Conservation (phyloP, 441 rosid species). For the Rhodomyrtus psidioides region DNA sequence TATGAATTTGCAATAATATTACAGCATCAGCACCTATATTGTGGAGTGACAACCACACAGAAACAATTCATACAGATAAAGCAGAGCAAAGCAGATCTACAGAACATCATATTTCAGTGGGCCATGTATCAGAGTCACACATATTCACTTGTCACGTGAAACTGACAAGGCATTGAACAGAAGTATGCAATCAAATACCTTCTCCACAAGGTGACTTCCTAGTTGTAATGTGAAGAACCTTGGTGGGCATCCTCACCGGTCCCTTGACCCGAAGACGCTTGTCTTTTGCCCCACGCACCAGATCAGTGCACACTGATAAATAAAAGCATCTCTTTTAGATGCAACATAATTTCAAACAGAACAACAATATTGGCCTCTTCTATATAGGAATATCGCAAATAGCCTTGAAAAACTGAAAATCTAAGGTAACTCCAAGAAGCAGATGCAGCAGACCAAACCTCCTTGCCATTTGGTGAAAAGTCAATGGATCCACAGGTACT, state of each 20-base stretch:
- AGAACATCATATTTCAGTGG: background rate
- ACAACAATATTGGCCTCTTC: background rate
- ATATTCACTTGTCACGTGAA: background rate
- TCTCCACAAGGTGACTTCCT: constrained; percentile 89
- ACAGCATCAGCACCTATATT: background rate
- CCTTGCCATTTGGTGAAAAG: background rate
- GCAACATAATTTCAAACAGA: background rate
- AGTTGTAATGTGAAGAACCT: constrained; percentile 72
- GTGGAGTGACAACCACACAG: background rate
- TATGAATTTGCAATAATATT: background rate
- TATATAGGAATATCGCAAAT: background rate
- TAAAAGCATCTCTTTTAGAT: background rate
- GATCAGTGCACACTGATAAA: constrained; percentile 54
- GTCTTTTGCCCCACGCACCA: constrained; percentile 83
- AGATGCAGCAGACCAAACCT: background rate
- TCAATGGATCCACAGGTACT: background rate
- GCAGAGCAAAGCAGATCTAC: background rate
- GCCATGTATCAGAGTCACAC: background rate
- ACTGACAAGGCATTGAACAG: background rate
- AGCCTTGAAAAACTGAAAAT: background rate
- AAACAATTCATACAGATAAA: background rate
- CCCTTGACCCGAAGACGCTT: constrained; percentile 78
- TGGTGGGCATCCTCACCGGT: constrained; percentile 85
- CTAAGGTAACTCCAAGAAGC: background rate
- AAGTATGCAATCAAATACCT: constrained; percentile 32